Evolutionary conservation across 2,329 filamentous ascomycete genomes (phyloP), one percentile per base, ranked within the genome.

Genomic region (Stachybotrys chartarum): DNA sequence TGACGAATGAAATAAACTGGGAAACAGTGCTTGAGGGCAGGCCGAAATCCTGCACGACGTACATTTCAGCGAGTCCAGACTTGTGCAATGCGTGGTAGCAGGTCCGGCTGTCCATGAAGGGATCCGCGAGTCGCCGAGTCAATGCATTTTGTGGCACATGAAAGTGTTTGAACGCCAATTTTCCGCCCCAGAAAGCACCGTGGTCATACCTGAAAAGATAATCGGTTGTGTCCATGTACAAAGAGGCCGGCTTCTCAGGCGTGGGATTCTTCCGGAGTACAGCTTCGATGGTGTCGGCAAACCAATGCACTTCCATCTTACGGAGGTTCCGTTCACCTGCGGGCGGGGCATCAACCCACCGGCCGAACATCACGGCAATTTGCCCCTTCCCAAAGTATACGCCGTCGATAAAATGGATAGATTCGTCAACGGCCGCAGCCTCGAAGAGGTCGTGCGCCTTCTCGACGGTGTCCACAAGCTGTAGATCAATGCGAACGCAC

Each of bases 121-220:
- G 73, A 62, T 82, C 78, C 14, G 80, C 66, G 51, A 77, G 74
- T 67, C 73, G 76, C 30, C 78, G 71, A 1, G 77, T 80, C 60
- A 75, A 68, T 54, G 68, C 66, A 65, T 78, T 81, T 68, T 80
- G 79, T 3, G 78, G 78, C 16, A 72, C 75, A 44, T 69, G 66
- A 70, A 81, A 80, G 66, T 81, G 80, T 44, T 69, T 67, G 63
- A 80, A 81, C 3, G 77, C 76, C 24, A 73, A 74, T 30, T 68
- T 69, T 42, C 77, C 78, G 8, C 77, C 76, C 79, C 79, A 82
- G 68, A 82, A 82, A 17, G 75, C 78, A 51, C 78, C 79, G 47
- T 79, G 76, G 61, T 82, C 79, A 65, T 82, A 82, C 53, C 79
- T 75, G 67, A 82, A 82, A 61, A 81, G 75, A 63, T 82, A 82